Evolutionary conservation across 441 rosid species (phyloP), one percentile per base, ranked within the genome.

Genomic region (Populus hybrid): DNA sequence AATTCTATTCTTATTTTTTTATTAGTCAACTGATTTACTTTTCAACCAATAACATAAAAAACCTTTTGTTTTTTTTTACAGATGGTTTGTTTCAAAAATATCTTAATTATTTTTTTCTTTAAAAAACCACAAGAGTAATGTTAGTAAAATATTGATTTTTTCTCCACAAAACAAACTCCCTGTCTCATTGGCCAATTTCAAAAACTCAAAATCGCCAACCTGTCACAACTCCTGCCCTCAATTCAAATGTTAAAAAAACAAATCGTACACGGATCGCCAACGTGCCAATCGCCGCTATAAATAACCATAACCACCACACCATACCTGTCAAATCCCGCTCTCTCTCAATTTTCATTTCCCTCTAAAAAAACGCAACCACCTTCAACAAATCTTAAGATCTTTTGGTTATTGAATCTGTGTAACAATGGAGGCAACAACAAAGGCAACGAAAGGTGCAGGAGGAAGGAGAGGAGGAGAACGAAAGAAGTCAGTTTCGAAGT

Each of bases 381-480:
- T 4, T 40, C 16, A 40, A 26, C 5, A 36, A 26, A 24, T 24
- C 21, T 8, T 9, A 9, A 3, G 6, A 28, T 59, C 10, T 50
- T 11, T 40, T 35, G 10, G 2, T 7, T 4, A 23, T 28, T 24
- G 30, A 8, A 0, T 6, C 0, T 10, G 9, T 12, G 18, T 8
- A 46, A 74, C 9, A n/a, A 85, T 82, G 86, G 87, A 85, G 57
- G 67, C 82, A 6, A 79, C 81, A 4, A 79, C 83, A 8, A 90
- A 88, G 75, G 73, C 67, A 63, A 88, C 85, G 88, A 90, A 86
- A 66, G 93, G 93, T 20, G 90, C 92, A 21, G 90, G 83, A 14
- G 91, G 91, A 16, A 85, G 92, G 78, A 82, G 80, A 73, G 89
- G 92, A 5, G 92, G 92, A 14, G 89, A 87, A 0, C 83, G 87